Conservation (phyloP, 2,329 filamentous ascomycete species). For the Shiraia bambusicola region DNA sequence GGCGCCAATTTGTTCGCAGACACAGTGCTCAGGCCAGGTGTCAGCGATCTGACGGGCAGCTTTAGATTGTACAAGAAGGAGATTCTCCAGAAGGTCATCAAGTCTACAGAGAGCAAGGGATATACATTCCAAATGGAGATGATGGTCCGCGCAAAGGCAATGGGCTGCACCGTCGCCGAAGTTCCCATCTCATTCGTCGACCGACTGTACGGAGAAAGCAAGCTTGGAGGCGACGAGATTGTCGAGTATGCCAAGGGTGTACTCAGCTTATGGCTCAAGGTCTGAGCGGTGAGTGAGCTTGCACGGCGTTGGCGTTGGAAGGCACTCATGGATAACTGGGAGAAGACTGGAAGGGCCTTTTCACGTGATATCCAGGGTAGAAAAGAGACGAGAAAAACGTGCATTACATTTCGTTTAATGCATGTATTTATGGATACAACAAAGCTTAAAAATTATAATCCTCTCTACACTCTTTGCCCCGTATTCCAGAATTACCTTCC, state of each 20-base stretch:
- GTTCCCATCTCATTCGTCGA: conserved; percentile 94
- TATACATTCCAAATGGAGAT: conserved; percentile 99
- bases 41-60: conserved; percentile 92
- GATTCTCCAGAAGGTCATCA: conserved; percentile 86
- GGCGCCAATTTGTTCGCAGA: conserved; percentile 96
- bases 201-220: conserved; percentile 90
- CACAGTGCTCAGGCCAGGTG: conserved; percentile 86
- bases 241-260: conserved; percentile 84
- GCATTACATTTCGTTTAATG: conserved; percentile 6
- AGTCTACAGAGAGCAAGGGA: conserved; percentile 89
- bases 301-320: conserved; percentile 35
- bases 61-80: conserved; percentile 93
- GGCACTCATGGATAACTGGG: not conserved
- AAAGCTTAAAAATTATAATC: conserved; percentile 17
- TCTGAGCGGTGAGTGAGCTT: conserved; percentile 33
- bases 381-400: conserved; percentile 1
- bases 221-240: conserved; percentile 93
- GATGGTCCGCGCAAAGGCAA: conserved; percentile 95
- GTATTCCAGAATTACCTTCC: no score
- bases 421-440: conserved; percentile 5
- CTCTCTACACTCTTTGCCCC: conserved; percentile 2
- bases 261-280: conserved; percentile 52
- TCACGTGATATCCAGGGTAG: conserved; percentile 4
- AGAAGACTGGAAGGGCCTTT: not conserved
- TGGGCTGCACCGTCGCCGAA: conserved; percentile 92